These are phyloP conservation scores for Cadophora sp. DNA, from an alignment of 2,329 filamentous ascomycete genomes.

Conservation along the genomic window DNA sequence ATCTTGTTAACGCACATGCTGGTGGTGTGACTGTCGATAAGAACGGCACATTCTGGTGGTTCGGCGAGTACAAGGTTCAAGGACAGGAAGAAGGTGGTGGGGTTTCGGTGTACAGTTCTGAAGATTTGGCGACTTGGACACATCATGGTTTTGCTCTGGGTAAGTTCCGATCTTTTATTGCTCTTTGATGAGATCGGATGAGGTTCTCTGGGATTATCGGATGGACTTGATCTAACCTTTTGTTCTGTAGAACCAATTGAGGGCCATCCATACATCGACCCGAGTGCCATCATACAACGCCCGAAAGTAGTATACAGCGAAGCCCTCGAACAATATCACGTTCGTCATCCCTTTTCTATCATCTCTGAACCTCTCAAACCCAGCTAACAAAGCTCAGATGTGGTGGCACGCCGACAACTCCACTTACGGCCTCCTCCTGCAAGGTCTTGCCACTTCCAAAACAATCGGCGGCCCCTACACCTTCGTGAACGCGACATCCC, in stretches of 20 bases:
- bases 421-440: slow-evolving; percentile 20
- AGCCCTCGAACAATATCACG: slow-evolving; percentile 60
- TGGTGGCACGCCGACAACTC: slow-evolving; percentile 27
- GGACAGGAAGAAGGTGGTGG: slow-evolving; percentile 65
- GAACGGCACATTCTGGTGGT: slow-evolving; percentile 63
- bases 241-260: slow-evolving; percentile 53
- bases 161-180: slow-evolving; percentile 40
- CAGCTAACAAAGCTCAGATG: slow-evolving; percentile 11
- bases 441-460: slow-evolving; percentile 21
- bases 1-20: slow-evolving; percentile 67
- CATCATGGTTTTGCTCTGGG: slow-evolving; percentile 62
- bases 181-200: neutral
- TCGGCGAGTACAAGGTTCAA: slow-evolving; percentile 66
- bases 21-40: slow-evolving; percentile 61
- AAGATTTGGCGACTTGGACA: slow-evolving; percentile 65
- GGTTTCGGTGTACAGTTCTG: slow-evolving; percentile 65
- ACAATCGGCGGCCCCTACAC: slow-evolving; percentile 20
- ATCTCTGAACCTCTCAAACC: neutral
- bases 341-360: slow-evolving; percentile 41
- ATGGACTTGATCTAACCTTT: neutral
- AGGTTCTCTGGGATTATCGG: neutral
- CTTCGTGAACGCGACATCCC: slow-evolving; percentile 55
- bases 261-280: slow-evolving; percentile 61
- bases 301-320: slow-evolving; percentile 68
- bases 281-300: slow-evolving; percentile 63